Evolutionary conservation across 2,329 filamentous ascomycete species (phyloP), one percentile per base, ranked within the genome.

Genomic region (Mariannaea elegans): DNA sequence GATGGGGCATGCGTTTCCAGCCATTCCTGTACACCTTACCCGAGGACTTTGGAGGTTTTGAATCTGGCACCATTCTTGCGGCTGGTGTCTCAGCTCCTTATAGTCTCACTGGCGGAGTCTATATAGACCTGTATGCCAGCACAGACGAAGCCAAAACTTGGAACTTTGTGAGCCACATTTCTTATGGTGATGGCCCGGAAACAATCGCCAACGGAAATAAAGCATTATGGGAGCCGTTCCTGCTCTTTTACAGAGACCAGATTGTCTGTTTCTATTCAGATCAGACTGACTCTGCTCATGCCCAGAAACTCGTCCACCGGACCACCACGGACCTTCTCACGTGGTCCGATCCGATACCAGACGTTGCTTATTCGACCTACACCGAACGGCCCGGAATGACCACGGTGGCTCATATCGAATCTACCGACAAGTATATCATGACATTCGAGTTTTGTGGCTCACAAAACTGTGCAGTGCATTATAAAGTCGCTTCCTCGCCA

Each of bases 1-100:
- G 83, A 27, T 87, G 84, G 77, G 89, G 89, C 16, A 73, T 90
- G 48, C 82, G 87, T 14, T 90, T 90, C 70, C 90, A 92, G 67
- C 89, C 90, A 0, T 84, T 86, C 72, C 78, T 92, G 5, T 90
- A 89, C 68, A 81, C 85, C 60, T 79, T 92, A 3, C 83, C 86
- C 0, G 76, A 83, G 42, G 69, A 75, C 3, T 78, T 91, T 52
- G 89, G 83, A 13, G 77, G 79, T 1, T 90, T 82, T 69, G 75
- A 80, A 2, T 81, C 81, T 4, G 59, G 61, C 12, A 64, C 61
- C 9, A 44, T 64, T 8, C 59, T 64, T 3, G 23, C 58, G 13
- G 49, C 54, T 19, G 61, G 59, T 24, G 48, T 41, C n/a, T 36
- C 31, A 1, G 51, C 48, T 8, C 58, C 58, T 1, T 32, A 24